Evolutionary conservation across 2,329 filamentous ascomycete species (phyloP), one percentile per base, ranked within the genome.

Genomic region (Pestalotiopsis sp.): DNA sequence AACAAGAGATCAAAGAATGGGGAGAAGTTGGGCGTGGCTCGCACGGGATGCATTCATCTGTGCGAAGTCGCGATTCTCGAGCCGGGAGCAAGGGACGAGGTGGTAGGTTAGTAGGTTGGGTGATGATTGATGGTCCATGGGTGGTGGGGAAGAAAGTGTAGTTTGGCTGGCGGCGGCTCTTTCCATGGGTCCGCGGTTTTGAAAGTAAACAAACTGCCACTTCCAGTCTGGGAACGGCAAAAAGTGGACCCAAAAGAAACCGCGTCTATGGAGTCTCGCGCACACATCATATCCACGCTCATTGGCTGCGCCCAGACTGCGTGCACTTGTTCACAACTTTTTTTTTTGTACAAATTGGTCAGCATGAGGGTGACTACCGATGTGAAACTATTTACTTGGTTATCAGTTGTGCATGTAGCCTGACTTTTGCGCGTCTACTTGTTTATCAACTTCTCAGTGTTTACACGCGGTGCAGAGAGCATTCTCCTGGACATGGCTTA

Each of bases 181-280:
- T 58, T 66, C 64, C 52, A 25, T 39, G 23, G 20, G 20, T 58
- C 23, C 17, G 31, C 31, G 14, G 49, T 36, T 13, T 36, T n/a
- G 56, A 31, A 63, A 68, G 67, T 68, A 68, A 68, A 68, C 67
- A 68, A 68, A 67, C 66, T 67, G 66, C 66, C 66, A 38, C 61
- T 67, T 67, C 66, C 58, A 67, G 66, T 67, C 61, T 67, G 66
- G 58, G 66, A 14, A 67, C 52, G 31, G 65, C 59, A 62, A 36
- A 62, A 36, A 25, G 65, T 67, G 65, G 65, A 36, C 65, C 38
- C 5, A 11, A 23, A 12, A 36, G 17, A 59, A 14, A 23, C 20
- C 14, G 57, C 60, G 23, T 27, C 57, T 38, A 59, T n/a, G 11
- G 20, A 27, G 25, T 9, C 31, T n/a, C 57, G 14, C 57, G 14